These are phyloP conservation scores for Fusarium abutilonis DNA, from an alignment of 2,329 filamentous ascomycete species.

Conservation along the genomic window DNA sequence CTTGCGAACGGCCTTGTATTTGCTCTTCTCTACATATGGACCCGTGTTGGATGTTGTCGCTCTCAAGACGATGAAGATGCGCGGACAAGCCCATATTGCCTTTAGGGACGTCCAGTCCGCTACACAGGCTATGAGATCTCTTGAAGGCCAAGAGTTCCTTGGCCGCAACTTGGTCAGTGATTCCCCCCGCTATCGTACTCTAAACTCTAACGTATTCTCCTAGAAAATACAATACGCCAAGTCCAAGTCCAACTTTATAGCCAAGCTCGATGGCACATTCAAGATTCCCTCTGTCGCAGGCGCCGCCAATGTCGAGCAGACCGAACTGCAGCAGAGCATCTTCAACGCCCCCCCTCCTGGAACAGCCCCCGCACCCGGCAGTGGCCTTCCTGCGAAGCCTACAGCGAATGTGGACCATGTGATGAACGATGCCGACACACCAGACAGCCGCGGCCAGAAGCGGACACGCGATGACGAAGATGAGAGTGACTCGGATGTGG, in stretches of 20 bases:
- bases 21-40: constrained; percentile 93
- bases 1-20: constrained; percentile 86
- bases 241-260: constrained; percentile 85
- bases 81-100: constrained; percentile 92
- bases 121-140: constrained; percentile 89
- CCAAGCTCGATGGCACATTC: constrained; percentile 92
- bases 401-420: constrained; percentile 57
- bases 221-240: constrained; percentile 94
- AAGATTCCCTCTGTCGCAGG: constrained; percentile 69
- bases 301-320: constrained; percentile 69
- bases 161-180: constrained; percentile 81
- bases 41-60: constrained; percentile 91
- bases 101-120: constrained; percentile 91
- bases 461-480: constrained; percentile 73
- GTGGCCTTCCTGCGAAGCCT: constrained; percentile 60
- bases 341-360: constrained; percentile 74
- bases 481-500: constrained; percentile 73
- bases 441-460: constrained; percentile 72
- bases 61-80: constrained; percentile 90
- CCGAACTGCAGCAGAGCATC: constrained; percentile 81
- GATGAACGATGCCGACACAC: constrained; percentile 62
- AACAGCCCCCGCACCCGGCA: constrained; percentile 53
- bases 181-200: background rate
- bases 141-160: constrained; percentile 87
- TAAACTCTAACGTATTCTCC: constrained; percentile 12